Evolutionary conservation across 2,329 filamentous ascomycete species (phyloP), one percentile per base, ranked within the genome.

Genomic region (Sporothrix variecibatus): DNA sequence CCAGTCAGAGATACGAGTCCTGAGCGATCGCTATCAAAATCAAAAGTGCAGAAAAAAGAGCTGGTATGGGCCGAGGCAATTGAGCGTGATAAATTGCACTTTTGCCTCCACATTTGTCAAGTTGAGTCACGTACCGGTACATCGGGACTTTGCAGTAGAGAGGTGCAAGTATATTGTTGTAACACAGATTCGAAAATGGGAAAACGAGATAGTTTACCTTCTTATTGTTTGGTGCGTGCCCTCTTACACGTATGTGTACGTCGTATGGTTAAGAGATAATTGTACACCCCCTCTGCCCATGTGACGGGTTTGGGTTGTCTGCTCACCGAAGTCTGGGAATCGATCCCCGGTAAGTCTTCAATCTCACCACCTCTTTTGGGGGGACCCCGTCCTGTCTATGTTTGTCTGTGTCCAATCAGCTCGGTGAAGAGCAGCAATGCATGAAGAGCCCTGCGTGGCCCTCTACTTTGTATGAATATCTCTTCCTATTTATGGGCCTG

Each of bases 301-400:
- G 62, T 67, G 38, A 46, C 23, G 38, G 5, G 43, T 20, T 49
- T 49, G 43, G 43, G 43, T 49, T 3, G 62, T 67, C 23, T 46
- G 38, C 12, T 67, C 62, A 46, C 62, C 62, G 62, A 67, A 67
- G 62, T 67, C 38, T 43, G 62, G 34, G 62, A 67, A 43, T 28
- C 38, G 11, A 46, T 46, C n/a, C 11, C 23, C 62, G 38, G 28
- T 65, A 6, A 9, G n/a, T 65, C 62, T 65, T 34, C 5, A 34
- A 34, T 34, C 34, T 34, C 8, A 34, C 34, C 62, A 43, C 38
- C 6, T 20, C 12, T 23, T 23, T 26, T 28, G 51, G 2, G 51
- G 17, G 46, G 11, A 17, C 46, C 46, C 17, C 20, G 46, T 51
- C 12, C 34, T 34, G 15, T n/a, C 46, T 17, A 6, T 51, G 46